Evolutionary conservation across 2,329 filamentous ascomycete genomes (phyloP).

Genomic region (Huntiella savannae): DNA sequence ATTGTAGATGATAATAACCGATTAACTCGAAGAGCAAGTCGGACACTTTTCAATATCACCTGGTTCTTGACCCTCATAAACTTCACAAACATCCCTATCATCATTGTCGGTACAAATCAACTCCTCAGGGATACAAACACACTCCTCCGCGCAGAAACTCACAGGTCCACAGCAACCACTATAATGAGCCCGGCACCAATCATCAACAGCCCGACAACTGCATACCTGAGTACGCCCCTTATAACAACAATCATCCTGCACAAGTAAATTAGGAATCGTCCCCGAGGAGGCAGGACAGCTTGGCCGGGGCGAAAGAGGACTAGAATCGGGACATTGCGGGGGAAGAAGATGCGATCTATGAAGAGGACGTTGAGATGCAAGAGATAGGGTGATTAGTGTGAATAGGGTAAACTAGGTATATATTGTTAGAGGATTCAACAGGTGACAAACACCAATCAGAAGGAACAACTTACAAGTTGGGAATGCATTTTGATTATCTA

Average conservation of each 20-base stretch:
- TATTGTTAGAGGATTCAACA: no score
- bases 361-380: no score
- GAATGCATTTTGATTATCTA: no score
- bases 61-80: no score
- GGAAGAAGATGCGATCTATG: background rate
- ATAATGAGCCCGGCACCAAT: slow-evolving; percentile 5
- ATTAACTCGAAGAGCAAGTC: no score
- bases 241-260: slow-evolving; percentile 7
- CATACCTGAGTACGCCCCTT: slow-evolving; percentile 3
- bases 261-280: no score
- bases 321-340: background rate
- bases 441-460: no score
- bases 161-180: slow-evolving; percentile 7
- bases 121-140: slow-evolving; percentile 6
- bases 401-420: no score
- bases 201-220: slow-evolving; percentile 2
- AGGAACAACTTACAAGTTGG: no score
- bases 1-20: no score
- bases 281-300: background rate
- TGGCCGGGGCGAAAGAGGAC: background rate
- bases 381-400: no score
- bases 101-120: background rate
- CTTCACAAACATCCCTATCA: slow-evolving; percentile 1
- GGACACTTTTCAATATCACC: no score
- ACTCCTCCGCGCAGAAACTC: slow-evolving; percentile 6